Conservation (phyloP, 768 basidiomycete species). For the Rhodotorula sphaerocarpa region DNA sequence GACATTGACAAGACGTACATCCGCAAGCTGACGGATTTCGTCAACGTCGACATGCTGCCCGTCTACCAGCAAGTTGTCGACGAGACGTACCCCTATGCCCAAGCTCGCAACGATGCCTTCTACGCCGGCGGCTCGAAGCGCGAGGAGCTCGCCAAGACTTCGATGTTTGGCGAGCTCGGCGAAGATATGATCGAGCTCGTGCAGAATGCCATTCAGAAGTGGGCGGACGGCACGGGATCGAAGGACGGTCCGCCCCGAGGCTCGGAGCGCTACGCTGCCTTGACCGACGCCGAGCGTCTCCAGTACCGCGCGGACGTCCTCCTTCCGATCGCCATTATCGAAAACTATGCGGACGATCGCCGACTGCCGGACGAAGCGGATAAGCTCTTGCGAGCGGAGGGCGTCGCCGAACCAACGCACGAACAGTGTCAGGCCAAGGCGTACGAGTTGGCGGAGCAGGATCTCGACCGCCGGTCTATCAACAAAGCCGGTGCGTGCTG, state of each 20-base stretch:
- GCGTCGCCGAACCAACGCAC: not conserved
- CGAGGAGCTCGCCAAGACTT: slow-evolving; percentile 1
- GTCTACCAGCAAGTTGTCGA: slow-evolving; percentile 1
- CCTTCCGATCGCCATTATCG: slow-evolving; percentile 1
- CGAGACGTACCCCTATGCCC: not conserved
- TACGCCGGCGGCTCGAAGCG: slow-evolving; percentile 9
- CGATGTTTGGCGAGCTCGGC: slow-evolving; percentile 12
- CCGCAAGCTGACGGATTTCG: not conserved
- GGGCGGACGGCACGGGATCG: not conserved
- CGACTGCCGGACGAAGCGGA: not conserved
- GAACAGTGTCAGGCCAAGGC: not conserved
- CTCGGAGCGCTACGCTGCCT: slow-evolving; percentile 8
- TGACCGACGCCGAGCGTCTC: not conserved
- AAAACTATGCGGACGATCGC: slow-evolving; percentile 18
- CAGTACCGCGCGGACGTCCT: slow-evolving; percentile 18
- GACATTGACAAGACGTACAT: not conserved
- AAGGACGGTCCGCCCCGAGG: slow-evolving; percentile 1
- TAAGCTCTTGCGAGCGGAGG: not conserved
- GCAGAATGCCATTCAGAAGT: not conserved
- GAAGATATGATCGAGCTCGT: slow-evolving; percentile 1
- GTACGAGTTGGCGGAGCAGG: not conserved
- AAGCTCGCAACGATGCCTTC: slow-evolving; percentile 3
- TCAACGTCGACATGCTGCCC: not conserved
- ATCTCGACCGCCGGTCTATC: slow-evolving; percentile 9
- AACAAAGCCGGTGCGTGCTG: slow-evolving; percentile 13